These are phyloP conservation scores for Cucumis melo DNA, from an alignment of 306 rosid species.

Conservation along the genomic window DNA sequence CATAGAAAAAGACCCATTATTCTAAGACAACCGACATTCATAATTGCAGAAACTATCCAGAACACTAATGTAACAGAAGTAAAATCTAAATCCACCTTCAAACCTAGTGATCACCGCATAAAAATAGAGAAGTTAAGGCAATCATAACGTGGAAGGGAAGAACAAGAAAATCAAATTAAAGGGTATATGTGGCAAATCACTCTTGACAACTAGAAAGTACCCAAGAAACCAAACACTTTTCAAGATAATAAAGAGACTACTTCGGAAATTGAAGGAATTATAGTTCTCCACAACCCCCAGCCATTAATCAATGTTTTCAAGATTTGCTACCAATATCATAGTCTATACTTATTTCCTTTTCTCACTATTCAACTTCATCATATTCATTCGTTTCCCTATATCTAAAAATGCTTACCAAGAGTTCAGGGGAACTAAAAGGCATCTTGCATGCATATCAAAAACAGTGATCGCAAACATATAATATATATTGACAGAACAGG, in stretches of 20 bases:
- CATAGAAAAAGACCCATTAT: not conserved
- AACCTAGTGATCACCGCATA: not conserved
- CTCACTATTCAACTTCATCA: not conserved
- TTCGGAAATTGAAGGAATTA: not conserved
- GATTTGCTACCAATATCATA: not conserved
- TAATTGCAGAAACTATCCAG: not conserved
- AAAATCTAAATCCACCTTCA: not conserved
- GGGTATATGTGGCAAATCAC: not conserved
- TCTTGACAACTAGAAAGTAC: not conserved
- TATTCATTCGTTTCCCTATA: not conserved
- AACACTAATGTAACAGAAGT: not conserved
- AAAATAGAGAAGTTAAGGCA: not conserved
- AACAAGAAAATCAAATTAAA: not conserved
- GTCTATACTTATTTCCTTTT: not conserved
- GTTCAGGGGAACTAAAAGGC: not conserved
- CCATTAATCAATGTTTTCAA: not conserved
- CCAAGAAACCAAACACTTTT: too few relatives aligned
- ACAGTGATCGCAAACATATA: not conserved
- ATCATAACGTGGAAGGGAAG: not conserved
- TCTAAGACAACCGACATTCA: not conserved
- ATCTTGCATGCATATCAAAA: not conserved
- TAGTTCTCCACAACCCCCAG: not conserved
- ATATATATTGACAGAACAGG: not conserved
- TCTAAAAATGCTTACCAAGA: not conserved
- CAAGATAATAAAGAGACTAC: not conserved